Evolutionary conservation across 345 rosid genomes (phyloP), one percentile per base, ranked within the genome.

Genomic region (Eucalyptus regnans): DNA sequence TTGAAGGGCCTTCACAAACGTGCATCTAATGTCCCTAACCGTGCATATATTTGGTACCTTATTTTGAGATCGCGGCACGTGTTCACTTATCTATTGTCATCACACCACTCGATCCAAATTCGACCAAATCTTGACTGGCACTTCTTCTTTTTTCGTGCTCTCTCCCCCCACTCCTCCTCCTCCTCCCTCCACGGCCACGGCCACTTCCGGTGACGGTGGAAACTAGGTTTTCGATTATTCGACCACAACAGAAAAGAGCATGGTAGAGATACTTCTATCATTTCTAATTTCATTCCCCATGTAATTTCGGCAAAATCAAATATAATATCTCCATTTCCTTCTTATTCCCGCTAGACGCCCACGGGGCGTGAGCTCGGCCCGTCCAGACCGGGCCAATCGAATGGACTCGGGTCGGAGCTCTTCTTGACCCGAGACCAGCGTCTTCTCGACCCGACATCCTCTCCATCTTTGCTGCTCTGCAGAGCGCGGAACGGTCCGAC

Each of bases 1-100:
- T 27, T 0, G 1, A 60, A 60, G 71, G 37, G 0, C 9, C 5
- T 29, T 29, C 0, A 2, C 29, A 12, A 12, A 62, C 0, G 3
- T 0, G 0, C 5, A 7, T 29, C 9, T 14, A 13, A 29, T 29
- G 7, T 12, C 68, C 17, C 16, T 62, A 4, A 62, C 9, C 16
- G 3, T 62, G 16, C 68, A 29, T 29, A 27, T 25, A 12, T 6
- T 27, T 60, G 31, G 0, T 27, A 12, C 7, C n/a, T 60, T 4
- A 6, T 60, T 27, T 60, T 60, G 8, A 62, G 16, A 62, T 27
- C 1, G 1, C 4, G 4, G 13, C 64, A 62, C 4, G 0, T 62
- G 68, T 62, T 13, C 8, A 27, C 68, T 62, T 29, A 62, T 25
- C 12, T 60, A 2, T 60, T 3, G 4, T 25, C 31, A 16, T 60